Conservation (phyloP, 768 basidiomycete species). For the Leccinum olivaceopallidum region DNA sequence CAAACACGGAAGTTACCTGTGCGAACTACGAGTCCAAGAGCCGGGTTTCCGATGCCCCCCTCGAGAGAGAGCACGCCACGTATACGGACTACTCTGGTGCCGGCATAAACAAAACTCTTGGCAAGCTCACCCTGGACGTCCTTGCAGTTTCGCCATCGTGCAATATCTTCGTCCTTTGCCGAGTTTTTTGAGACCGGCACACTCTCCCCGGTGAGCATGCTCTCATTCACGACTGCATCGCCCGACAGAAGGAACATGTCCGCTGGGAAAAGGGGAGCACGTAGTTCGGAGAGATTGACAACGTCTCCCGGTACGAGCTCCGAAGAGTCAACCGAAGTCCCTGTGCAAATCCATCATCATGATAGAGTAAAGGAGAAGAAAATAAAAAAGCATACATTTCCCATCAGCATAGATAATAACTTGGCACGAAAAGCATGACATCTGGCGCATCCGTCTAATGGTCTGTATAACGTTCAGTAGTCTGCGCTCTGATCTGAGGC, state of each 20-base stretch:
- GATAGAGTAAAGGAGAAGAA: neutral
- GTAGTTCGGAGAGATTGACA: slow-evolving; percentile 80
- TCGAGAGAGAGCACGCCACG: slow-evolving; percentile 60
- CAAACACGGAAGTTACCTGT: slow-evolving; percentile 57
- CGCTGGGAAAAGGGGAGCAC: slow-evolving; percentile 76
- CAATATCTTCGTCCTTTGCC: slow-evolving; percentile 75
- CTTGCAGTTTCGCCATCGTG: slow-evolving; percentile 66
- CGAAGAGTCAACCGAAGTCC: slow-evolving; percentile 70
- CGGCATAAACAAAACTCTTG: slow-evolving; percentile 86
- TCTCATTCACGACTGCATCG: slow-evolving; percentile 97
- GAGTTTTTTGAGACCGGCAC: slow-evolving; percentile 94
- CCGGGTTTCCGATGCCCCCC: slow-evolving; percentile 53
- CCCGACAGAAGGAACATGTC: slow-evolving; percentile 93
- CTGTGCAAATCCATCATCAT: slow-evolving; percentile 38
- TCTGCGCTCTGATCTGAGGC: neutral
- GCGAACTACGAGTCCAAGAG: slow-evolving; percentile 80
- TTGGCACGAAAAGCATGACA: slow-evolving; percentile 87
- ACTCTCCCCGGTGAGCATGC: slow-evolving; percentile 98
- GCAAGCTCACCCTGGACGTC: slow-evolving; percentile 61
- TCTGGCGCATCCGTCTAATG: slow-evolving; percentile 90
- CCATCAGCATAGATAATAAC: slow-evolving; percentile 70
- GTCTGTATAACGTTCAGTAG: slow-evolving; percentile 51
- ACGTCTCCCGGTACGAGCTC: slow-evolving; percentile 91
- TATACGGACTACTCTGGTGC: slow-evolving; percentile 88
- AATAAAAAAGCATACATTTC: slow-evolving; percentile 52